These are phyloP conservation scores for Protomyces pachydermus DNA, from an alignment of 1,139 yeast genomes.

Conservation along the genomic window DNA sequence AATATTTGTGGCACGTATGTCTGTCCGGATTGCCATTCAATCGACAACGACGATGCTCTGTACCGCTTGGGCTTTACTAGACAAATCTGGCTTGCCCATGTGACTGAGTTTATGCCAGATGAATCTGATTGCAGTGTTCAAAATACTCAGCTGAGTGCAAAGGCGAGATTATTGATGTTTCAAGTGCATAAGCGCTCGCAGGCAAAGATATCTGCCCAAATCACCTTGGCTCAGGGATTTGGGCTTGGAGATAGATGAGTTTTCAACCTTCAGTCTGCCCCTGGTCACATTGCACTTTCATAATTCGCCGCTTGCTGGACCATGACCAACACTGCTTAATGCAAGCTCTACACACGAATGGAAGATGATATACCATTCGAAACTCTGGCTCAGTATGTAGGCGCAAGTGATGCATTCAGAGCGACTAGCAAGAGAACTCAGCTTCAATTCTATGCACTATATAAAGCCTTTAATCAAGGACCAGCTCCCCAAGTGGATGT, in stretches of 20 bases:
- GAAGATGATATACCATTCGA: constrained; percentile 8
- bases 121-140: not conserved
- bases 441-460: constrained; percentile 14
- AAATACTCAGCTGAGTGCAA: not conserved
- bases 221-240: not conserved
- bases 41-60: constrained; percentile 10
- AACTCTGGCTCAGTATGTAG: constrained; percentile 13
- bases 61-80: not conserved
- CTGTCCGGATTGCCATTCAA: constrained; percentile 9
- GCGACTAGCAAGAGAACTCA: not conserved
- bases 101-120: constrained; percentile 1
- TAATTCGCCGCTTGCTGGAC: too few relatives aligned
- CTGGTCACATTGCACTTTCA: too few relatives aligned
- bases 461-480: constrained; percentile 1
- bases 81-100: not conserved
- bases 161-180: constrained; percentile 11
- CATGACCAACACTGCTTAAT: too few relatives aligned
- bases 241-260: too few relatives aligned
- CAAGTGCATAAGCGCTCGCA: not conserved
- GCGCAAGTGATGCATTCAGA: not conserved
- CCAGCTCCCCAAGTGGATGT: constrained; percentile 3
- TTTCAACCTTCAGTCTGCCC: too few relatives aligned
- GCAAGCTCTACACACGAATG: not conserved
- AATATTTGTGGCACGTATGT: constrained; percentile 8
- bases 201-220: not conserved